Evolutionary conservation across 305 asterid genomes (phyloP), one percentile per base, ranked within the genome.

Genomic region (Fraxinus platypoda): DNA sequence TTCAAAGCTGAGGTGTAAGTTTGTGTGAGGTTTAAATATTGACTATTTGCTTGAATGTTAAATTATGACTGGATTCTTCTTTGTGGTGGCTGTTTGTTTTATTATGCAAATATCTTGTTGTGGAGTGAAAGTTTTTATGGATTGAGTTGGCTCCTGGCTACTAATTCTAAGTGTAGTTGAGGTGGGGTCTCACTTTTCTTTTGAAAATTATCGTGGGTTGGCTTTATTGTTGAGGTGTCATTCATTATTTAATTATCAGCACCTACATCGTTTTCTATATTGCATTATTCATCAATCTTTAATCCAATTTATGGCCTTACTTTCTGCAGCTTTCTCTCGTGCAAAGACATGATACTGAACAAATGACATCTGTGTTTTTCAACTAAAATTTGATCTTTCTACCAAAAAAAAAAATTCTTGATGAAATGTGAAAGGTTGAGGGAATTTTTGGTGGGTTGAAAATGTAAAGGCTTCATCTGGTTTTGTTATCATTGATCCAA

Each of bases 201-300:
- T 26, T 19, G 81, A 80, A 68, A 25, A 74, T 82, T 80, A 72
- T 54, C 78, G 81, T 49, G 35, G 80, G 86, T 41, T 81, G 81
- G 89, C 80, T 78, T 57, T 78, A 26, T 71, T 64, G 80, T 83
- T 84, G 81, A 81, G n/a, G 79, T 81, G 28, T 70, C 80, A 79
- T 79, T 84, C 80, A 81, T 83, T 80, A 77, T 54, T 78, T 57
- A 19, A 17, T 57, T 7, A 6, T 64, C 30, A 46, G 6, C 19
- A 46, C 57, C 4, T 19, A 46, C 57, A 46, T 46, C 7, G 57
- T 46, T 46, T 46, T 46, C 57, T 46, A 46, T 46, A 46, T 46
- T 46, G 57, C 19, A 46, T 46, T 46, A 46, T 46, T 46, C 57
- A 13, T 46, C 57, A 13, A 46, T 46, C 57, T 46, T 46, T 13